These are phyloP conservation scores for Chalciporus sp. DNA, from an alignment of 1,284 basidiomycete species.

Conservation along the genomic window DNA sequence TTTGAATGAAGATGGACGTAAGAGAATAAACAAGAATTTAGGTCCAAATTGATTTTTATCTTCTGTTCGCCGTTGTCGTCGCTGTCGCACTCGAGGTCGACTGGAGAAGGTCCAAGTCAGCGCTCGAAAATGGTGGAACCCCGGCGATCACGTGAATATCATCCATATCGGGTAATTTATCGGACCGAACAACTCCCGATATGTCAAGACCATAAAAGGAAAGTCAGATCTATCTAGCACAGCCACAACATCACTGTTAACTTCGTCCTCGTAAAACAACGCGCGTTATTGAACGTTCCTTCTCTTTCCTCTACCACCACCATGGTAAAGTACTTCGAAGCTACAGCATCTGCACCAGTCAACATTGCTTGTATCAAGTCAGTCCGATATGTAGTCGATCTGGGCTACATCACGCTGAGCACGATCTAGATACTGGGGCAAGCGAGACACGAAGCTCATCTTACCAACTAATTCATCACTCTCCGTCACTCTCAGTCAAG, in stretches of 20 bases:
- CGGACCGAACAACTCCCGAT: constrained; percentile 18
- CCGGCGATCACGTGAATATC: constrained; percentile 17
- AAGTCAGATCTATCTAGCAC: constrained; percentile 18
- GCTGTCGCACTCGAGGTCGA: constrained; percentile 21
- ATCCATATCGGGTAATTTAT: constrained; percentile 14
- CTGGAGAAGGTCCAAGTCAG: constrained; percentile 19
- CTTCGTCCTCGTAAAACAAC: too few species aligned
- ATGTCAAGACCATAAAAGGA: constrained; percentile 7
- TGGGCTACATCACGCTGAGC: constrained; percentile 21
- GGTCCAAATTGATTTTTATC: constrained; percentile 14
- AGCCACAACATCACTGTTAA: constrained; percentile 22
- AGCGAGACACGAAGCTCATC: constrained; percentile 93
- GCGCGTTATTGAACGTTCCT: constrained; percentile 10
- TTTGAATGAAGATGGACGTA: constrained; percentile 3
- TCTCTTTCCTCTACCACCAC: constrained; percentile 19
- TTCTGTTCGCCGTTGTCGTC: constrained; percentile 6
- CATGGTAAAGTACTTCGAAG: constrained; percentile 74
- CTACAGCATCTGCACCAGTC: constrained; percentile 91
- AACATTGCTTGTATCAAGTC: constrained; percentile 98
- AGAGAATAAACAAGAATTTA: constrained; percentile 20
- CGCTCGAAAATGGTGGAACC: constrained; percentile 29
- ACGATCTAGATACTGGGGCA: constrained; percentile 89
- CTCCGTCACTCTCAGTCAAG: constrained; percentile 95
- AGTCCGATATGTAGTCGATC: constrained; percentile 25
- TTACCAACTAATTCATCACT: constrained; percentile 98